Conservation (phyloP, 139 green algal genomes). For the Chlamydomonas applanata region DNA sequence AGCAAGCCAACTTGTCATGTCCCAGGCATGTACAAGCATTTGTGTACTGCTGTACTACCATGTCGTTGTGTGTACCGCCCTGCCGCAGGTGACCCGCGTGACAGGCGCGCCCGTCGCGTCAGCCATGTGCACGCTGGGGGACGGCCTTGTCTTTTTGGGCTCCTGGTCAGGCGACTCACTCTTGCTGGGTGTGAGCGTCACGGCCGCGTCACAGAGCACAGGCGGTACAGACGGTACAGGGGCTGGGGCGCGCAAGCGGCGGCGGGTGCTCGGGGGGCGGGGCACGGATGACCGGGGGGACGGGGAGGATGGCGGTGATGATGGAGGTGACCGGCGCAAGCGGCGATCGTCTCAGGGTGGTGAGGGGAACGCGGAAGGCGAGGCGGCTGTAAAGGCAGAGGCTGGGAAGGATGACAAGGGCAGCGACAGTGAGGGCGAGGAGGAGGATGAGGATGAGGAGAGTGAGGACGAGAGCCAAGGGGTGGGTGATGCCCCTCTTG, state of each 20-base stretch:
- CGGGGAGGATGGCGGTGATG: background rate
- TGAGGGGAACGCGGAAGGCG: background rate
- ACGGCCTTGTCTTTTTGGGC: slow-evolving; percentile 78
- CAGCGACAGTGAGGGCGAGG: background rate
- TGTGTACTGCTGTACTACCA: no score
- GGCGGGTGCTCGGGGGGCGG: background rate
- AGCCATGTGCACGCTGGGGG: slow-evolving; percentile 23
- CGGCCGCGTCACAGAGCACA: background rate
- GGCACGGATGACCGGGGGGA: background rate
- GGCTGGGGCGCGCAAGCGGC: background rate
- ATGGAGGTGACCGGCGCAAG: background rate
- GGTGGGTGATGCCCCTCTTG: no score
- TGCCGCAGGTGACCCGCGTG: background rate
- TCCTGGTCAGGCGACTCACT: slow-evolving; percentile 79
- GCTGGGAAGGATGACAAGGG: background rate
- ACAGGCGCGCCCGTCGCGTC: slow-evolving; percentile 36
- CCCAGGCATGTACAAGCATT: no score
- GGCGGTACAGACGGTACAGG: background rate
- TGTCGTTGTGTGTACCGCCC: no score
- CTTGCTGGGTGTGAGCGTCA: slow-evolving; percentile 49
- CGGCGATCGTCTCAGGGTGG: no score
- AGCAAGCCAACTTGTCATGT: no score
- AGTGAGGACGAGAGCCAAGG: no score
- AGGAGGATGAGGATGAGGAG: slow-evolving; percentile 8
- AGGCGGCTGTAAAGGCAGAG: background rate